Percentiles rank a stretch among this genome's conserved stretches.
Conservation (phyloP, 371 early-diverging fungal species). For the Rhizopus sp. region DNA sequence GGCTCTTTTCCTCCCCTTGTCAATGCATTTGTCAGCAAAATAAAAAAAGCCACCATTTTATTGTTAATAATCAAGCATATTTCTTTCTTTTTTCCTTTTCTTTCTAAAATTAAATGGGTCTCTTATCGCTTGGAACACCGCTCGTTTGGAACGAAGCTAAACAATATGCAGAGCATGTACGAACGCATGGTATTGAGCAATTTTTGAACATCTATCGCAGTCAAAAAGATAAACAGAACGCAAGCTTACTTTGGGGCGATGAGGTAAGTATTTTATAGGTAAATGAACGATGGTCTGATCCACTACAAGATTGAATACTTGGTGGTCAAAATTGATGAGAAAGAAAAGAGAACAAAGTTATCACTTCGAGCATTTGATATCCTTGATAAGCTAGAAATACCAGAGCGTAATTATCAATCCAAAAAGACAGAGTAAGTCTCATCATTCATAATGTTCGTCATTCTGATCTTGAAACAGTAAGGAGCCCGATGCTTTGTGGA, state of each 20-base stretch:
- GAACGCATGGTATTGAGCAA: slow-evolving; percentile 92
- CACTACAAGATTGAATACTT: slow-evolving; percentile 84
- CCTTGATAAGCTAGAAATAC: slow-evolving; percentile 71
- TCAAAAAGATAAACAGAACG: slow-evolving; percentile 75
- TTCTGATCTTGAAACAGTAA: slow-evolving; percentile 6
- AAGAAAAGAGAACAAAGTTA: slow-evolving; percentile 69
- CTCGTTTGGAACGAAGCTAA: slow-evolving; percentile 92
- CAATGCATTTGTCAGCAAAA: background rate
- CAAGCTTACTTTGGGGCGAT: slow-evolving; percentile 93
- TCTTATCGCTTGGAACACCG: slow-evolving; percentile 94
- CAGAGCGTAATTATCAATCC: slow-evolving; percentile 66
- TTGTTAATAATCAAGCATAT: background rate
- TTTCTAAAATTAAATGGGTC: slow-evolving; percentile 72
- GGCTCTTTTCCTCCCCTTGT: background rate
- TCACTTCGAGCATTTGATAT: slow-evolving; percentile 86
- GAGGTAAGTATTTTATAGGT: slow-evolving; percentile 63
- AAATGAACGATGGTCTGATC: slow-evolving; percentile 1
- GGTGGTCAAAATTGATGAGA: slow-evolving; percentile 81
- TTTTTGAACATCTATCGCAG: slow-evolving; percentile 87
- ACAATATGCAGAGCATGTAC: slow-evolving; percentile 84
- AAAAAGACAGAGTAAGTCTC: slow-evolving; percentile 37
- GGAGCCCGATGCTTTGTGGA: slow-evolving; percentile 79
- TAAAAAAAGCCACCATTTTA: slow-evolving; percentile 1
- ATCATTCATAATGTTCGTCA: background rate
- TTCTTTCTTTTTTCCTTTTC: slow-evolving; percentile 10